Evolutionary conservation across 805 yeast species (phyloP).

Genomic region (Starmerella vaccinii): DNA sequence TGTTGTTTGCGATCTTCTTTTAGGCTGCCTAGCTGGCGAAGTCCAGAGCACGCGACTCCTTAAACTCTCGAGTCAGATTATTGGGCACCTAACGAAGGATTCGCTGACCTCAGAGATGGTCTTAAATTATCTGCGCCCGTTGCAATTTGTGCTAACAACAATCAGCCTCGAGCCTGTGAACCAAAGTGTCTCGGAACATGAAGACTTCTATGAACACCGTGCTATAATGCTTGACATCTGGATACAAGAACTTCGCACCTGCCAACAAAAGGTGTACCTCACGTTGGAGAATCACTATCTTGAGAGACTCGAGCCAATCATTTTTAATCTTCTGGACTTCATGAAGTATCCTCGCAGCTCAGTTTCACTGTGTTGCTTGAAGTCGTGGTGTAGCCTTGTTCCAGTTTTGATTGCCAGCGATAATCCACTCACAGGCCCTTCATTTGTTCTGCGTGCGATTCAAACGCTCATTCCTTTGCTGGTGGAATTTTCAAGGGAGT

Average conservation of each 20-base stretch:
- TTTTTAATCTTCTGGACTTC: slow-evolving; percentile 30
- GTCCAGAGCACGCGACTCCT: slow-evolving; percentile 39
- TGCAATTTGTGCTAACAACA: slow-evolving; percentile 42
- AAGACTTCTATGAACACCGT: slow-evolving; percentile 50
- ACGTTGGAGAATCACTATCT: slow-evolving; percentile 46
- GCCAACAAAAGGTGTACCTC: slow-evolving; percentile 38
- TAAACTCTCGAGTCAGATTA: slow-evolving; percentile 39
- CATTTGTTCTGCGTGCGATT: slow-evolving; percentile 65
- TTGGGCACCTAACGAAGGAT: slow-evolving; percentile 52
- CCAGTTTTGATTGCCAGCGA: slow-evolving; percentile 46
- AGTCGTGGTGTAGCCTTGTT: slow-evolving; percentile 74
- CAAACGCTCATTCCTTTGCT: slow-evolving; percentile 68
- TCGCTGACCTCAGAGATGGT: slow-evolving; percentile 44
- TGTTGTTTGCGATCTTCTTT: slow-evolving; percentile 43
- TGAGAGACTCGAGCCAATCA: slow-evolving; percentile 34
- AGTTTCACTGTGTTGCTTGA: slow-evolving; percentile 49
- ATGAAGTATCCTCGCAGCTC: slow-evolving; percentile 39
- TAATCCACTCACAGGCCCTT: slow-evolving; percentile 40
- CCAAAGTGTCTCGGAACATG: background rate
- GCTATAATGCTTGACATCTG: slow-evolving; percentile 52
- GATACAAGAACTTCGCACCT: slow-evolving; percentile 61
- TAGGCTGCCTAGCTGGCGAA: slow-evolving; percentile 36
- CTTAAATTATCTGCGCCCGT: slow-evolving; percentile 44
- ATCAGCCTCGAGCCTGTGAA: slow-evolving; percentile 32
- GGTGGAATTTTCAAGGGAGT: slow-evolving; percentile 59